Base-by-base conservation (phyloP, 495 filamentous ascomycete species). In the Neurospora sp. region DNA sequence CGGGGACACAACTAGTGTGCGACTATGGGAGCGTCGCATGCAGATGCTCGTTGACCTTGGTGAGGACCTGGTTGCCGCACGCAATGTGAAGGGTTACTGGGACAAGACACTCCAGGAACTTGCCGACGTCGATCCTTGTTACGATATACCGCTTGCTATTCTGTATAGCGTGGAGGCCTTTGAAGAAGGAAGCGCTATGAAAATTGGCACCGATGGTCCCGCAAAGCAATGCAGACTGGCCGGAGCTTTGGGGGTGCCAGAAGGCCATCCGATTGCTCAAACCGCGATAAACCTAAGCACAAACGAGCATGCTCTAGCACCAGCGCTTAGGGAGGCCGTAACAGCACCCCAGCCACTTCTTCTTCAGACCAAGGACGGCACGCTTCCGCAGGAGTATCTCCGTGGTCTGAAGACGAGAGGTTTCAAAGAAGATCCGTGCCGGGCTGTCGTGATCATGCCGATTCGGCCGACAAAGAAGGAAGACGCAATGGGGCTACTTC, bases 381-480 rank as follows among this genome's bases (percentile, higher is more conserved):
- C 85, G 42, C 80, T 90, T 27, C 86, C 88, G 7, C 69, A 76
- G 3, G 75, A 81, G 9, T 78, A 90, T 18, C 81, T 91, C 35
- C 80, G 88, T 40, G 88, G 85, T 3, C 78, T 91, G 39, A 77
- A 88, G 41, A 89, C 85, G 83, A 83, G 89, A 31, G 89, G 89
- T 5, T 91, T 89, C 75, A 71, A 74, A 39, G 86, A 84, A 5
- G 89, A 90, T 74, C 80, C 86, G 0, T 89, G 88, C 73, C 80
- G 83, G 14, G 84, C 87, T 11, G 88, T 86, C 18, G 87, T 91
- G 12, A 83, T 90, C 38, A 89, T 86, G 75, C 87, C 89, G 4
- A 87, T 91, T 20, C 87, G 89, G 72, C 86, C 89, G 1, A 89
- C 89, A 8, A 89, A 85, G 39, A 86, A 85, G 11, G 83, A 86